Conservation (phyloP, 768 basidiomycete genomes). For the Boletus speciosus region DNA sequence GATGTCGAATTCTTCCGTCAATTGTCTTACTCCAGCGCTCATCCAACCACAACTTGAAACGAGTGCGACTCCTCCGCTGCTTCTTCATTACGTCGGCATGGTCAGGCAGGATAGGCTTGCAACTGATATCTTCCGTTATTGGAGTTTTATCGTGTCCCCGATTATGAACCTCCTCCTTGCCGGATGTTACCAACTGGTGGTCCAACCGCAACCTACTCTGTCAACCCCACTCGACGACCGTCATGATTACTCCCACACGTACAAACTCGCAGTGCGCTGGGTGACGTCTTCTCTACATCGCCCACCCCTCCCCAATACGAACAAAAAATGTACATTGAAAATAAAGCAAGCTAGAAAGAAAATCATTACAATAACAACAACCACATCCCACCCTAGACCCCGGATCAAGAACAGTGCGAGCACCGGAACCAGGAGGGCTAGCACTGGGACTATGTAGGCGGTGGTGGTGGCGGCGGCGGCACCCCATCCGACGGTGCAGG, state of each 20-base stretch:
- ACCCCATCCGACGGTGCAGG: slow-evolving; percentile 20
- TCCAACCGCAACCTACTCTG: background rate
- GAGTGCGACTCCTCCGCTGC: too few species aligned
- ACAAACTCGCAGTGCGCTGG: background rate
- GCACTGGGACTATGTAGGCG: slow-evolving; percentile 20
- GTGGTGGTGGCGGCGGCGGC: slow-evolving; percentile 19
- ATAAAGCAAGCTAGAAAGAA: slow-evolving; percentile 29
- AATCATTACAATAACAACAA: slow-evolving; percentile 19
- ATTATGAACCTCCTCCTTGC: background rate
- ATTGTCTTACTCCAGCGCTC: too few species aligned
- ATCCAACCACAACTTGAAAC: too few species aligned
- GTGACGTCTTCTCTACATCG: background rate
- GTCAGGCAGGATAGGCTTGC: too few species aligned
- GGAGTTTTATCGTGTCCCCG: too few species aligned
- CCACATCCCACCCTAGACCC: background rate
- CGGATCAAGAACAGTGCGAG: background rate
- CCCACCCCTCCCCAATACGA: background rate
- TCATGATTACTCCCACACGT: background rate
- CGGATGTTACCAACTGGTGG: background rate
- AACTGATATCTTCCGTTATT: too few species aligned
- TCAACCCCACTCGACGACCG: background rate
- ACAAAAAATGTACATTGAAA: slow-evolving; percentile 31
- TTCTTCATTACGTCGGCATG: too few species aligned
- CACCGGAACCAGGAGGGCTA: background rate
- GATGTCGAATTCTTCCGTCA: too few species aligned